Evolutionary conservation across 257 asterid species (phyloP).

Genomic region (Solanum etuberosum): DNA sequence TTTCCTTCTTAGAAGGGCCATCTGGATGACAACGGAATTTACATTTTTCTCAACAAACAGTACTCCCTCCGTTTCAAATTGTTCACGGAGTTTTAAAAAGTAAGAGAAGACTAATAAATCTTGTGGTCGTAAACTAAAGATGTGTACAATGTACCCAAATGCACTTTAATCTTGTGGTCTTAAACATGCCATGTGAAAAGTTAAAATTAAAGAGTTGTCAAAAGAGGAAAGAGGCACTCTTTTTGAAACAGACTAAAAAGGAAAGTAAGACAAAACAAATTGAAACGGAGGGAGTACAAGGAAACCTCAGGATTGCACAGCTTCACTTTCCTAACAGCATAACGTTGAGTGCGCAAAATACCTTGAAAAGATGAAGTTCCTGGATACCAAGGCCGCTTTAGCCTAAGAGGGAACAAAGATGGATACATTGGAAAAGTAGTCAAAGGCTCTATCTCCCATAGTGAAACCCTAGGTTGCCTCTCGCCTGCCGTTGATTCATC

Average conservation of each 20-base stretch:
- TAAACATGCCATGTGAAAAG: neutral
- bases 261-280: neutral
- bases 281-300: neutral
- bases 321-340: neutral
- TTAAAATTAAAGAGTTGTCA: neutral
- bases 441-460: constrained; percentile 98
- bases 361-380: constrained; percentile 93
- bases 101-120: neutral
- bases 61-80: neutral
- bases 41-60: neutral
- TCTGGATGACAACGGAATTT: neutral
- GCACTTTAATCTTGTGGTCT: neutral
- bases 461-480: constrained; percentile 89
- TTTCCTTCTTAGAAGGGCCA: neutral
- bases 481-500: constrained; percentile 98
- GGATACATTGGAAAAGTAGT: constrained; percentile 98
- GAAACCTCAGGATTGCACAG: neutral
- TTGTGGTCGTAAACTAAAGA: neutral
- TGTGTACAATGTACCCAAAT: neutral
- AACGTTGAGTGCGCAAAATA: constrained; percentile 1
- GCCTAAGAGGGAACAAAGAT: constrained; percentile 79
- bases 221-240: neutral
- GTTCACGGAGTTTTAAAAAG: neutral
- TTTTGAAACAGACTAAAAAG: neutral
- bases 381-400: constrained; percentile 97